Base-by-base conservation (phyloP, 2,329 filamentous ascomycete species). In the Fusarium sp. region DNA sequence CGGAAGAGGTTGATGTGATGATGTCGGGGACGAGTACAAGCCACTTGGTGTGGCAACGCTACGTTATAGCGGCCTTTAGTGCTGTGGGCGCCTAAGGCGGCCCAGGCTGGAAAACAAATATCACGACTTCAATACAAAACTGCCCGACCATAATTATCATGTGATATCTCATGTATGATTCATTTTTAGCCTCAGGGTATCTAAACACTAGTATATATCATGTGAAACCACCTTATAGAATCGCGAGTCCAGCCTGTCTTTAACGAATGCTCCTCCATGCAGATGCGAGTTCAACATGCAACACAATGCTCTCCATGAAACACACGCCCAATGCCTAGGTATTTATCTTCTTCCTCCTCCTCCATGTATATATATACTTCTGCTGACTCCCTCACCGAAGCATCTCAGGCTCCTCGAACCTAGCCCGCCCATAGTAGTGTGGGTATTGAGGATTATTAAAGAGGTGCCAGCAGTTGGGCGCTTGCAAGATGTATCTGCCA, bases 401-500 rank as follows among this genome's bases (percentile, higher is more conserved):
- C 75, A 79, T 75, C 64, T 83, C 81, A n/a, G 81, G 78, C 64
- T 84, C 83, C 59, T 84, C 83, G 66, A 84, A 84, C 62, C 83
- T 80, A 38, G 83, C 82, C 61, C 80, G 81, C 50, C 81, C 80
- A 67, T 82, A 80, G 62, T 80, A 79, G 66, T 81, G 73, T 45
- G 83, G 83, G 42, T 83, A 80, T 60, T 84, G 82, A 59, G 82
- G 81, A 54, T 83, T 83, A 64, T 83, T 83, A 82, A 94, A 94
- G 72, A 92, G 88, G 80, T 94, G 92, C 92, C 93, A 94, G 81
- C 91, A 93, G 78, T 93, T 93, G 6, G 93, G 93, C 13, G 92
- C 90, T 80, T 93, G 91, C 29, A 94, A 84, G 64, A 94, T 94
- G 77, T 94, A 94, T 77, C 89, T 89, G 62, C 20, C 18, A 8